Conservation (phyloP, 2,329 filamentous ascomycete genomes). For the Neonectria hederae region DNA sequence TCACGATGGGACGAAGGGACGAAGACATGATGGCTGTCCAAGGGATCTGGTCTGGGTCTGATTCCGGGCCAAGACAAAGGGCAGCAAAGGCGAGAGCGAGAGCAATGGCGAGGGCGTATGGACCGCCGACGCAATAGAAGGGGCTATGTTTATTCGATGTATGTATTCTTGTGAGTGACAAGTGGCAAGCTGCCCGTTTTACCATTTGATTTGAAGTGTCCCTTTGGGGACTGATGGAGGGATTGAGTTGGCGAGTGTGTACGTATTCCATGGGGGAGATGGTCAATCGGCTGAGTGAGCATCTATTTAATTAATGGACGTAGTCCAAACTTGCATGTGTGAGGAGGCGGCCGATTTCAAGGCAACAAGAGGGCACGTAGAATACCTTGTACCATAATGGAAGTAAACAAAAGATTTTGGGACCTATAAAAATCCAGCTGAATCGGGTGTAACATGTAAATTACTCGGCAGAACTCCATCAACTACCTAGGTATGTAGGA, state of each 20-base stretch:
- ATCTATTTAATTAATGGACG: background rate
- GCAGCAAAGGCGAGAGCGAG: background rate
- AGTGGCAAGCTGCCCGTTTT: constrained; percentile 12
- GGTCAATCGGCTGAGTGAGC: constrained; percentile 1
- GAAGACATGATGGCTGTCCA: constrained; percentile 44
- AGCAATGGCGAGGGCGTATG: constrained; percentile 5
- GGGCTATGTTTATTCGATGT: constrained; percentile 26
- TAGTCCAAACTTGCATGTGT: background rate
- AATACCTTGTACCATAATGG: background rate
- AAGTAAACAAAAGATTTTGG: background rate
- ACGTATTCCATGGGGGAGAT: background rate
- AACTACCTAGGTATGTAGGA: background rate
- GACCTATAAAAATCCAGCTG: background rate
- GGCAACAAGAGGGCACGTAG: too few relatives aligned
- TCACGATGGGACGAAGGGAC: constrained; percentile 46
- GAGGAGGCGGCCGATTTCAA: background rate
- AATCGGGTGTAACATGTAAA: background rate
- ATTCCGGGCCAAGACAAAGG: constrained; percentile 14
- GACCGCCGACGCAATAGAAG: constrained; percentile 4
- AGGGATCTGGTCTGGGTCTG: constrained; percentile 19
- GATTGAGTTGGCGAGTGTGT: background rate
- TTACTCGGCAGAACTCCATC: background rate
- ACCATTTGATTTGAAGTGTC: constrained; percentile 13
- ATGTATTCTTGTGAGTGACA: constrained; percentile 20
- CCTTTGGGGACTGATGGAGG: constrained; percentile 14